Evolutionary conservation across 805 yeast species (phyloP).

Genomic region (Wickerhamomyces silvicola): DNA sequence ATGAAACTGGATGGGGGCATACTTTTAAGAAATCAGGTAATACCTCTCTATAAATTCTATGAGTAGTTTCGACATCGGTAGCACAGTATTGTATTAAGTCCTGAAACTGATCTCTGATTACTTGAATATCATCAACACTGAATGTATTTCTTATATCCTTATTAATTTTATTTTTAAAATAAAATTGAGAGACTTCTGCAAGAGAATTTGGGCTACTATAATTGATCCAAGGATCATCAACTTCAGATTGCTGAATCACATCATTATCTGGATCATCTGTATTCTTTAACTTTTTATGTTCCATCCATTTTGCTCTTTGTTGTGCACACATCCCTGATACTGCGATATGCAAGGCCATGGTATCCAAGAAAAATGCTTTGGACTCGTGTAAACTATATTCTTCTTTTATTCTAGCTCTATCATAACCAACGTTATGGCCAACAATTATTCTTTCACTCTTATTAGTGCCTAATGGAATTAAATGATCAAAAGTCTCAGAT

Average conservation of each 20-base stretch:
- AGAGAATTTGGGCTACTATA: slow-evolving; percentile 74
- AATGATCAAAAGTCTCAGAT: slow-evolving; percentile 41
- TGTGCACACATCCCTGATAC: slow-evolving; percentile 88
- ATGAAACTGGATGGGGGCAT: slow-evolving; percentile 92
- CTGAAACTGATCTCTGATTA: slow-evolving; percentile 51
- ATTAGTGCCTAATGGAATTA: slow-evolving; percentile 66
- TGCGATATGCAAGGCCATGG: slow-evolving; percentile 90
- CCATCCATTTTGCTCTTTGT: slow-evolving; percentile 76
- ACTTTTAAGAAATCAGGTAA: slow-evolving; percentile 60
- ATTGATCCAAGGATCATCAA: slow-evolving; percentile 80
- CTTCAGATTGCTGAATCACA: slow-evolving; percentile 22
- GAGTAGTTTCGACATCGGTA: slow-evolving; percentile 72
- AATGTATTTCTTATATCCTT: slow-evolving; percentile 67
- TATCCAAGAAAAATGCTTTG: slow-evolving; percentile 77
- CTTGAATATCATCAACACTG: slow-evolving; percentile 44
- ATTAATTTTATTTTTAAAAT: slow-evolving; percentile 62
- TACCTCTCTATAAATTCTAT: slow-evolving; percentile 56
- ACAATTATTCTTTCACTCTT: slow-evolving; percentile 51
- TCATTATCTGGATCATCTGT: slow-evolving; percentile 14
- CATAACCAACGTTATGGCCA: slow-evolving; percentile 90
- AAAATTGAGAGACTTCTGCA: slow-evolving; percentile 70
- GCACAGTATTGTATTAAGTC: slow-evolving; percentile 76
- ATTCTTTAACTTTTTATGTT: slow-evolving; percentile 36
- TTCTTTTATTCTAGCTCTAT: slow-evolving; percentile 77
- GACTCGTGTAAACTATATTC: slow-evolving; percentile 69